Conservation (phyloP, 2,329 filamentous ascomycete species). For the Claviceps africana region DNA sequence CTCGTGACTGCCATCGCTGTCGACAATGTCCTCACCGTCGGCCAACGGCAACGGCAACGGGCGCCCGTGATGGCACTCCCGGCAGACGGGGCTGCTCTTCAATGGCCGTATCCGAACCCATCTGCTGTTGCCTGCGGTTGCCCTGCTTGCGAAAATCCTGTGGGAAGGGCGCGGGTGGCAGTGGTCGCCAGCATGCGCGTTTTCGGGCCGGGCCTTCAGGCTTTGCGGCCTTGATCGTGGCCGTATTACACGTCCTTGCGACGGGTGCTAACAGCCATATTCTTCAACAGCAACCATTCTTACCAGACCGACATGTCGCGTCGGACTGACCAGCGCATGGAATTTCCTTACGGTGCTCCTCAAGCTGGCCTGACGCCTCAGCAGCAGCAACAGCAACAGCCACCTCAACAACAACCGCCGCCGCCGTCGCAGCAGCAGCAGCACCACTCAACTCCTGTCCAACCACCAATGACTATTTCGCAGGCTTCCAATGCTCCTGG, state of each 20-base stretch:
- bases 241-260: not conserved
- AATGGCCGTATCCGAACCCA: not conserved
- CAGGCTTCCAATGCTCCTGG: slow-evolving; percentile 18
- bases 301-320: slow-evolving; percentile 39
- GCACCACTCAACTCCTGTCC: slow-evolving; percentile 25
- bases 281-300: slow-evolving; percentile 26
- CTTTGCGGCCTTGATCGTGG: not conserved
- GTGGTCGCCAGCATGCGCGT: not conserved
- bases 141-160: not conserved
- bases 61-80: not conserved
- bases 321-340: slow-evolving; percentile 27
- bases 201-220: too few relatives aligned
- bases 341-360: slow-evolving; percentile 26
- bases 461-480: slow-evolving; percentile 31
- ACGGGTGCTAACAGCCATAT: slow-evolving; percentile 14
- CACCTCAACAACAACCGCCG: slow-evolving; percentile 12
- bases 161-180: not conserved
- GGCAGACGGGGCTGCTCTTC: not conserved
- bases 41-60: not conserved
- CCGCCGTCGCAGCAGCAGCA: slow-evolving; percentile 16
- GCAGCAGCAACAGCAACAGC: slow-evolving; percentile 21
- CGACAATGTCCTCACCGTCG: not conserved
- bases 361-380: slow-evolving; percentile 25
- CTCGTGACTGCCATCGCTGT: not conserved
- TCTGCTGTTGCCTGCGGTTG: not conserved